Base-by-base conservation (phyloP, 192 early-diverging fungal species). In the Coemansia sp. region DNA sequence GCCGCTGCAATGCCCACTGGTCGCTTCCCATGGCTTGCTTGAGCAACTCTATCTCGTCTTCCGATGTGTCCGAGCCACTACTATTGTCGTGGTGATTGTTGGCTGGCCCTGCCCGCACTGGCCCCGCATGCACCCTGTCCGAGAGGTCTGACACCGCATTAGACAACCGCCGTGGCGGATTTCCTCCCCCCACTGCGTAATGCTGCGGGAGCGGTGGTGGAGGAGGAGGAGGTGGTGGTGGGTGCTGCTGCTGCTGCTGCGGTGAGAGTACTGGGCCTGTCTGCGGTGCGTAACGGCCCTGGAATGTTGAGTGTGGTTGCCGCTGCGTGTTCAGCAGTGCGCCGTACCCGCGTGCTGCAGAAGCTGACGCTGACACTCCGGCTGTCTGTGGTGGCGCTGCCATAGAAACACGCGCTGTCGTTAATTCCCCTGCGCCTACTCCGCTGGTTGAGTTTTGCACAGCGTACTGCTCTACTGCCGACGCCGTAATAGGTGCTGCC, bases 11-110 rank as follows among this genome's bases (percentile, higher is more conserved):
- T 1, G 72, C 68, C 78, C 71, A 71, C 64, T 63, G 70, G 69
- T 80, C 71, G 63, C 69, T 75, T 21, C 69, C 73, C 78, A 80
- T 80, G 10, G 66, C 69, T 17, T 72, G 78, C 59, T 75, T 70
- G 31, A 80, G 59, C 68, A 73, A 71, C 56, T 80, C 78, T 29
- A 80, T 80, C 46, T 80, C 78, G 59, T 80, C 78, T 59, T 80
- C 78, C 1, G 78, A 80, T 27, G 72, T 71, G 10, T 71, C 72
- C 17, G 61, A 65, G 39, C 51, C 33, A 51, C 63, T 63, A 51
- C 59, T 64, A 62, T 42, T 59, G 60, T 61, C 24, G 52, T 58
- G n/a, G 68, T 50, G 33, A 36, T 36, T 62, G 68, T 53, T 66
- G 11, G 60, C 54, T 29, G 59, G 54, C 11, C 66, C 57, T 27